phyloP scores from a whole-genome alignment of 2,329 filamentous ascomycete genomes.

The Curvularia sp. region DNA sequence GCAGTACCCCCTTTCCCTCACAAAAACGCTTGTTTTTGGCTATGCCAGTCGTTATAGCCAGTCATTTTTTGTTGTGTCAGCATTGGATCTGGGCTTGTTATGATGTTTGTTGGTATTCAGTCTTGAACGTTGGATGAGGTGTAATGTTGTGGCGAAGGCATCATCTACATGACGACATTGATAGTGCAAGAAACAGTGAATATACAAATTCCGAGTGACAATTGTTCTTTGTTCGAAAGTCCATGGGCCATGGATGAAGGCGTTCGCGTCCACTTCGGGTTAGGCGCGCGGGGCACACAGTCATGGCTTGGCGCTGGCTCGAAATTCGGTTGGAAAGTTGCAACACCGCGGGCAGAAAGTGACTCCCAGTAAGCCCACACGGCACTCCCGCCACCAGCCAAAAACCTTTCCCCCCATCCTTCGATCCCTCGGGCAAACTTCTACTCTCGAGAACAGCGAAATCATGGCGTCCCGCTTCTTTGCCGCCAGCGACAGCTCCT shows the following conservation, averaged over 20 bases:
- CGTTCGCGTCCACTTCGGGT: slow-evolving; percentile 17
- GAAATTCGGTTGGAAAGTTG: slow-evolving; percentile 31
- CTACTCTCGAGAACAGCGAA: slow-evolving; percentile 36
- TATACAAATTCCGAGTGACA: neutral
- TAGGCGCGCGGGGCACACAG: slow-evolving; percentile 28
- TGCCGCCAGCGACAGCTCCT: slow-evolving; percentile 93
- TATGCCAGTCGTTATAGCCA: slow-evolving; percentile 7
- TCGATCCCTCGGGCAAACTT: slow-evolving; percentile 32
- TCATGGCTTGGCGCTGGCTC: slow-evolving; percentile 23
- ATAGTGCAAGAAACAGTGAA: neutral
- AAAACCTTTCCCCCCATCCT: slow-evolving; percentile 16
- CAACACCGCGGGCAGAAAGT: slow-evolving; percentile 21
- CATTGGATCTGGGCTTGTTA: neutral
- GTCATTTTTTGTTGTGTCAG: neutral
- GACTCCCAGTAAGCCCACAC: slow-evolving; percentile 24
- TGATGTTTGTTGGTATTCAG: neutral
- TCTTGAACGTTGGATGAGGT: neutral
- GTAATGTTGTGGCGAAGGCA: neutral
- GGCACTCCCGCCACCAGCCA: slow-evolving; percentile 29
- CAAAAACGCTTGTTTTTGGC: slow-evolving; percentile 23
- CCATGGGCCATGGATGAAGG: neutral
- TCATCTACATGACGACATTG: neutral
- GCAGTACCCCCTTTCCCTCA: slow-evolving; percentile 37
- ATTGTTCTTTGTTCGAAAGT: neutral
- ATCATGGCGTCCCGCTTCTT: slow-evolving; percentile 82